These are phyloP conservation scores for Boletales sp. DNA, from an alignment of 768 basidiomycete species.

Conservation along the genomic window DNA sequence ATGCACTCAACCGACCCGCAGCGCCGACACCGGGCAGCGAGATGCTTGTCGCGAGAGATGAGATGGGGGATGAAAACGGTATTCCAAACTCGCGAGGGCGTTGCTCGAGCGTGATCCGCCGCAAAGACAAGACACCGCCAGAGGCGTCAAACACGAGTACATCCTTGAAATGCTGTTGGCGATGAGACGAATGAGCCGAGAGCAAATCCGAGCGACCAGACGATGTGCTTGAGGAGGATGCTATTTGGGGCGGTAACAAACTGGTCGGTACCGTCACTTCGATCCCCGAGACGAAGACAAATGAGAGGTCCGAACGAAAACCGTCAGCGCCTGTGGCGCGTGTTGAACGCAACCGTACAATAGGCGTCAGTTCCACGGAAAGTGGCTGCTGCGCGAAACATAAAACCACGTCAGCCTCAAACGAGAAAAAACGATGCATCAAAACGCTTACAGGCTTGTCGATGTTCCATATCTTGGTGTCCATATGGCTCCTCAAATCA, in stretches of 20 bases:
- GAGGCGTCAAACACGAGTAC: conserved; percentile 63
- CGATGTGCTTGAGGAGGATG: conserved; percentile 26
- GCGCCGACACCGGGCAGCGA: conserved; percentile 56
- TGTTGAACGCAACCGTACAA: conserved; percentile 49
- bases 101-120: conserved; percentile 48
- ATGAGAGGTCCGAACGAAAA: conserved; percentile 43
- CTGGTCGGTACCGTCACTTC: conserved; percentile 36
- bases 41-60: conserved; percentile 49
- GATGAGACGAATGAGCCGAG: conserved; percentile 27
- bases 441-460: conserved; percentile 39
- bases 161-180: conserved; percentile 55
- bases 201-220: conserved; percentile 27
- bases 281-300: conserved; percentile 45
- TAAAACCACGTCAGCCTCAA: not conserved
- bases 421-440: not conserved
- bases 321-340: conserved; percentile 27
- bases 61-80: conserved; percentile 23
- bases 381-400: conserved; percentile 40
- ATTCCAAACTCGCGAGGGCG: conserved; percentile 22
- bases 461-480: conserved; percentile 54
- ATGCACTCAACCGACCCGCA: conserved; percentile 34
- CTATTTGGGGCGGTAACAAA: conserved; percentile 32
- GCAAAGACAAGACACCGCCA: conserved; percentile 52
- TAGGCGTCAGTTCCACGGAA: conserved; percentile 51
- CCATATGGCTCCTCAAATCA: conserved; percentile 58